Conservation (phyloP, 1,284 basidiomycete species). For the Boletus hoseneyae region DNA sequence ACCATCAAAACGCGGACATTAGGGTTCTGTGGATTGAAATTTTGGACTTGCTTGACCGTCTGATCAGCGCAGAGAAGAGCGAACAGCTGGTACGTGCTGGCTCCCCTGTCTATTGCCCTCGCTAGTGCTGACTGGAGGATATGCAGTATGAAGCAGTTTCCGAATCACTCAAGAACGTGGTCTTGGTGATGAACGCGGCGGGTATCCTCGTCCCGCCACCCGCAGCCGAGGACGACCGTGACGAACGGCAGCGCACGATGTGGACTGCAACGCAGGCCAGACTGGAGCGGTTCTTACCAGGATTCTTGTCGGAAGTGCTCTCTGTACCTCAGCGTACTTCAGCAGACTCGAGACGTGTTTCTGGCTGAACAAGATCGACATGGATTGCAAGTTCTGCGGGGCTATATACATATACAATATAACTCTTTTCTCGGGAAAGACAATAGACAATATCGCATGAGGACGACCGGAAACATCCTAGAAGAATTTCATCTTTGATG, state of each 20-base stretch:
- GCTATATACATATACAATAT: constrained; percentile 6
- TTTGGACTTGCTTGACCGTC: constrained; percentile 85
- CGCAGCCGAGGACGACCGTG: constrained; percentile 47
- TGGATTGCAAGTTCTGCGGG: constrained; percentile 4
- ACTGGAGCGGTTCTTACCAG: constrained; percentile 86
- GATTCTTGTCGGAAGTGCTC: constrained; percentile 77
- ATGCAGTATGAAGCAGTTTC: constrained; percentile 87
- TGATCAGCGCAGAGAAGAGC: constrained; percentile 82
- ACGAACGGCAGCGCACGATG: constrained; percentile 67
- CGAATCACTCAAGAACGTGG: constrained; percentile 95
- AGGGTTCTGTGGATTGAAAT: constrained; percentile 86
- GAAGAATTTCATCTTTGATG: constrained; percentile 52
- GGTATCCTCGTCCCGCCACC: constrained; percentile 76
- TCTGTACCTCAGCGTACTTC: constrained; percentile 36
- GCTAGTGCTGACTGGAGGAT: constrained; percentile 12
- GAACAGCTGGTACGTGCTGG: constrained; percentile 78
- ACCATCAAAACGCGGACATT: constrained; percentile 64
- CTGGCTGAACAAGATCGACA: constrained; percentile 12
- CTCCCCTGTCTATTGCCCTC: not conserved
- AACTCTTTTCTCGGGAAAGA: not conserved
- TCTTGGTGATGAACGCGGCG: constrained; percentile 93
- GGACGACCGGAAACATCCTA: constrained; percentile 14
- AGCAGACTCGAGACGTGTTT: constrained; percentile 14
- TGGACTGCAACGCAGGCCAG: constrained; percentile 84
- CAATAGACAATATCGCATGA: not conserved